Evolutionary conservation across 768 basidiomycete genomes (phyloP).

Genomic region (Postia placenta): DNA sequence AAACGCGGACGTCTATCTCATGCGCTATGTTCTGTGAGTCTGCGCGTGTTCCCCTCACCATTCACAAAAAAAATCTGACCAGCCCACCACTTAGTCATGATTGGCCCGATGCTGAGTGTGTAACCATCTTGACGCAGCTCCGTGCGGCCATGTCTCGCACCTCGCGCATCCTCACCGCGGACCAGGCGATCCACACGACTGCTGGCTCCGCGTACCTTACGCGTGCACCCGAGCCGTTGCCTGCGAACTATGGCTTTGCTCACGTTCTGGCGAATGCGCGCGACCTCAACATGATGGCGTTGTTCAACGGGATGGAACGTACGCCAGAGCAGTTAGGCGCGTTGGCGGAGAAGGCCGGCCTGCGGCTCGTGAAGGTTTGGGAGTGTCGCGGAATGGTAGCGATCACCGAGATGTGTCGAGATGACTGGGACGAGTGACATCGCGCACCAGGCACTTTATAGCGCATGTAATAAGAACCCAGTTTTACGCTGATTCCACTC

Average conservation of each 20-base stretch:
- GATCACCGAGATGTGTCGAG: constrained; percentile 9
- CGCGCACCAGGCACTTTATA: too few species aligned
- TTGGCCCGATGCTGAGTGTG: constrained; percentile 10
- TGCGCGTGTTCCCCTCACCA: too few species aligned
- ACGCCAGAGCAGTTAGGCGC: constrained; percentile 6
- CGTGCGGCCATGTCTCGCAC: constrained; percentile 2
- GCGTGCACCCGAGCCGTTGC: constrained; percentile 7
- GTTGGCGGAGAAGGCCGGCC: constrained; percentile 7
- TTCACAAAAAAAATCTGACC: too few species aligned
- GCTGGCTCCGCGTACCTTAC: constrained; percentile 1
- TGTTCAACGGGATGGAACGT: constrained; percentile 9
- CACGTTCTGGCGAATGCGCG: constrained; percentile 2
- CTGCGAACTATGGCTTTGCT: constrained; percentile 10
- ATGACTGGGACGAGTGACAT: too few species aligned
- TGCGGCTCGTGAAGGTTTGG: constrained; percentile 9
- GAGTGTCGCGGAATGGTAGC: constrained; percentile 7
- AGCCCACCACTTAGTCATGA: constrained; percentile 9
- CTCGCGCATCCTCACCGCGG: constrained; percentile 9
- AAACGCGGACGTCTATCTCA: constrained; percentile 8
- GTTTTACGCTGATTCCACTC: neutral
- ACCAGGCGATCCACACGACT: constrained; percentile 4
- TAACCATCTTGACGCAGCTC: constrained; percentile 5
- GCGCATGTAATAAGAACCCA: neutral
- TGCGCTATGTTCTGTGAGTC: constrained; percentile 10
- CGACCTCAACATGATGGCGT: constrained; percentile 13